Evolutionary conservation across 2,329 filamentous ascomycete genomes (phyloP).

Genomic region (Graphilbum ipis-grandicollis): DNA sequence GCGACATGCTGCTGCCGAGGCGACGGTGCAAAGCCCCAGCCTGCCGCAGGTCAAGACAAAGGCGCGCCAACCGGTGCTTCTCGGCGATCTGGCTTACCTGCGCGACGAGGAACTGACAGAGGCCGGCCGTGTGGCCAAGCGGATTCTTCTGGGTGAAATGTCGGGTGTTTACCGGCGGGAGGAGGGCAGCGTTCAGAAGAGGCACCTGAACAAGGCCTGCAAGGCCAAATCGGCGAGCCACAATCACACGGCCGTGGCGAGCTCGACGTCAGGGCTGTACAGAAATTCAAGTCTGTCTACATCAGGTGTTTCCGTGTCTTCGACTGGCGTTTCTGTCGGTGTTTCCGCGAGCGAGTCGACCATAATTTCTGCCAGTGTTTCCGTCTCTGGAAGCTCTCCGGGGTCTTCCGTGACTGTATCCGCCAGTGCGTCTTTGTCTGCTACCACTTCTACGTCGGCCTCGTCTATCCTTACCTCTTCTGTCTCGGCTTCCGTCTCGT

Average conservation of each 20-base stretch:
- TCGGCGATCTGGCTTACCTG: slow-evolving; percentile 21
- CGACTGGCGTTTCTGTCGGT: neutral
- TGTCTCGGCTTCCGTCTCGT: neutral
- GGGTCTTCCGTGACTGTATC: neutral
- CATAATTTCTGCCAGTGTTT: neutral
- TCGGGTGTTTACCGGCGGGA: neutral
- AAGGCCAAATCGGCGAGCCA: neutral
- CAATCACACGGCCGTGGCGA: too few relatives aligned
- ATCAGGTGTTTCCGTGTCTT: neutral
- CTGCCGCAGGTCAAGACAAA: neutral
- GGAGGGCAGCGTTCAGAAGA: neutral
- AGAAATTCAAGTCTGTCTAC: too few relatives aligned
- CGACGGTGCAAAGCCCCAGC: neutral
- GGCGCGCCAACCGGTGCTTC: slow-evolving; percentile 1
- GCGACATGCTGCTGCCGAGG: slow-evolving; percentile 1
- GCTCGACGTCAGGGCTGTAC: too few relatives aligned
- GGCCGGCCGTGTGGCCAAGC: slow-evolving; percentile 19
- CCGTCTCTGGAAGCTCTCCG: neutral
- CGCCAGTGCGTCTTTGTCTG: neutral
- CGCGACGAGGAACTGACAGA: slow-evolving; percentile 15
- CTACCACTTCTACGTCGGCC: neutral
- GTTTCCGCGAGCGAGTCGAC: neutral
- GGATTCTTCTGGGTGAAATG: slow-evolving; percentile 14
- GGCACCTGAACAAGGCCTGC: neutral
- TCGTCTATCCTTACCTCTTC: neutral